Evolutionary conservation across 192 early-diverging fungal genomes (phyloP), one percentile per base, ranked within the genome.

Genomic region (Coemansia sp.): DNA sequence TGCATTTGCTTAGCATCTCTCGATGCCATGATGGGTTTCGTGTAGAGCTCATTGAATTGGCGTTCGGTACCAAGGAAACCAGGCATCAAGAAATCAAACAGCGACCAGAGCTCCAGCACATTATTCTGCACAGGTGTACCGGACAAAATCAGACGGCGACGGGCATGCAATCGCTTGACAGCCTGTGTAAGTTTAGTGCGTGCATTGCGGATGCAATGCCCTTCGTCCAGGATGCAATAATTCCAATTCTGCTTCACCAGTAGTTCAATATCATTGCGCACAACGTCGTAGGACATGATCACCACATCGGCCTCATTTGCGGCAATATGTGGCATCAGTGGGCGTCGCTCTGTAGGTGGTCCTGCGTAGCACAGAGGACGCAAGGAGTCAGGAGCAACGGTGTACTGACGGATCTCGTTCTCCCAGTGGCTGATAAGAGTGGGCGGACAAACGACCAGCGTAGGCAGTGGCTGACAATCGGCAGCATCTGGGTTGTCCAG

Each of bases 71-170:
- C 95, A 60, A 99, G 74, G 66, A 97, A 98, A 5, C 96, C 97
- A 6, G 97, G 97, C 96, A 99, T 98, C 66, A 99, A 67, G 70
- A 96, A 99, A 68, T 98, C 96, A 72, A 98, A 98, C 61, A 99
- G 73, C 8, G 94, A 95, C 97, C 96, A 98, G 60, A 99, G 82
- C 73, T 99, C 97, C 5, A 96, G 64, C 8, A 96, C 94, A 70
- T 97, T 97, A 75, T 99, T 99, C 80, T 96, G 95, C 60, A 99
- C 92, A 0, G 97, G 97, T 21, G 96, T 99, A 26, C 97, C 97
- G 3, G 96, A 97, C 32, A 99, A 83, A 41, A 99, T 95, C 25
- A 98, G 74, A 1, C 96, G 88, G 55, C 96, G 92, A 31, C 89
- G 89, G 0, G 94, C 92, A 38, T 82, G 83, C 26, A 98, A 70